Evolutionary conservation across 2,329 filamentous ascomycete genomes (phyloP).

Genomic region (Dactylonectria macrodidyma): DNA sequence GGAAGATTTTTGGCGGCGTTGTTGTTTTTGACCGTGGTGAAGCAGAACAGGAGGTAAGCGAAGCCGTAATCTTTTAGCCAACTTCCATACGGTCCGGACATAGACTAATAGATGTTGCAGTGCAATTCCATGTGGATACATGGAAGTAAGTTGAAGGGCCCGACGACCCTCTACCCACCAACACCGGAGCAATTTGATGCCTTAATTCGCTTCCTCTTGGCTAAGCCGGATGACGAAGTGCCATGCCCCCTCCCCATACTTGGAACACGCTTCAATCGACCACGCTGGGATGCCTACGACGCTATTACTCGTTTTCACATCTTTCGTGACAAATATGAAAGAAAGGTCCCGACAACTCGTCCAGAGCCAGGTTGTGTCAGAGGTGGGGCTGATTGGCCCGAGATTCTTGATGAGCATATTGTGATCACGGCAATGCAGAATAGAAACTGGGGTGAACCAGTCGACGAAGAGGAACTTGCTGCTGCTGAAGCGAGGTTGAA

Average conservation of each 20-base stretch:
- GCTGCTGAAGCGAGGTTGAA: constrained; percentile 9
- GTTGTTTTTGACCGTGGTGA: constrained; percentile 48
- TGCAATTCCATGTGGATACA: constrained; percentile 24
- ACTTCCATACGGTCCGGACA: too few species aligned
- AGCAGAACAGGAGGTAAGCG: constrained; percentile 34
- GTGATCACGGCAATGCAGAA: constrained; percentile 25
- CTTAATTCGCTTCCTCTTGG: constrained; percentile 9
- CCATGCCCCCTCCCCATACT: constrained; percentile 15
- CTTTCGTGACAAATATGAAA: constrained; percentile 74
- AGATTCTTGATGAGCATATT: constrained; percentile 73
- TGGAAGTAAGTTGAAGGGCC: not conserved
- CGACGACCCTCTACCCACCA: constrained; percentile 16
- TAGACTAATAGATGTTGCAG: constrained; percentile 3
- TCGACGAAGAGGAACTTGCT: constrained; percentile 12
- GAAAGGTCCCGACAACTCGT: constrained; percentile 75
- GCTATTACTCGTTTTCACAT: constrained; percentile 61
- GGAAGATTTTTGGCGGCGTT: constrained; percentile 49
- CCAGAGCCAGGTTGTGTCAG: constrained; percentile 59
- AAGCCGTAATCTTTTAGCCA: not conserved
- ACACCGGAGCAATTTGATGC: constrained; percentile 10
- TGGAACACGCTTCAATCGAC: constrained; percentile 9
- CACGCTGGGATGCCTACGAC: constrained; percentile 10
- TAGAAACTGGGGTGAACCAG: constrained; percentile 2
- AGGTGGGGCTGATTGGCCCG: constrained; percentile 50
- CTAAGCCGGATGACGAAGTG: not conserved